These are phyloP conservation scores for Tylopilus plumbeoviolaceoides DNA, from an alignment of 768 basidiomycete species.

Conservation along the genomic window DNA sequence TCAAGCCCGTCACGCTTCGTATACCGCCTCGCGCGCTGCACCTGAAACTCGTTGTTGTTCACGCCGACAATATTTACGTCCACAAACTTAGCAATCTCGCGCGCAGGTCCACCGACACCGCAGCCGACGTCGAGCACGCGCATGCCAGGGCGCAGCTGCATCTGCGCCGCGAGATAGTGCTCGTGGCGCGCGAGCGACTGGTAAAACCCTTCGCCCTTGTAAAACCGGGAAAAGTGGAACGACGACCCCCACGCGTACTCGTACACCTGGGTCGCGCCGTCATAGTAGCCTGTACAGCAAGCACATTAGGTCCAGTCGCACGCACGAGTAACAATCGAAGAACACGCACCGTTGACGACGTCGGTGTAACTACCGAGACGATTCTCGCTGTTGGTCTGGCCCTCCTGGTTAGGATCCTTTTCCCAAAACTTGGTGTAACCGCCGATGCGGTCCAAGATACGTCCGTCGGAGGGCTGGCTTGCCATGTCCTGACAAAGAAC, in stretches of 20 bases:
- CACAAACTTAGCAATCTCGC: constrained; percentile 89
- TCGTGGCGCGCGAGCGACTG: constrained; percentile 85
- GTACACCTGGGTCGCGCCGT: constrained; percentile 93
- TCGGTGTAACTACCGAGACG: constrained; percentile 83
- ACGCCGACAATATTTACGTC: constrained; percentile 82
- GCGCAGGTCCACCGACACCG: constrained; percentile 95
- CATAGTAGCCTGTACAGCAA: constrained; percentile 76
- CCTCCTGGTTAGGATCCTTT: constrained; percentile 71
- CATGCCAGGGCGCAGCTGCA: constrained; percentile 86
- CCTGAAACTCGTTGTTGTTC: constrained; percentile 97
- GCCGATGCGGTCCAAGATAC: constrained; percentile 63
- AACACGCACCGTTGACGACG: constrained; percentile 79
- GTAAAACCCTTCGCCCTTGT: constrained; percentile 78
- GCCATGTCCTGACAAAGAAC: constrained; percentile 10
- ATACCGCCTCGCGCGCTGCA: constrained; percentile 80
- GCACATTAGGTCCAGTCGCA: neutral
- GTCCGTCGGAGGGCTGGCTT: constrained; percentile 53
- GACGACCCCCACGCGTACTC: constrained; percentile 91
- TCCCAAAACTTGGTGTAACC: constrained; percentile 94
- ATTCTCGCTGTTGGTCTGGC: constrained; percentile 58
- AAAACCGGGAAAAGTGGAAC: constrained; percentile 98
- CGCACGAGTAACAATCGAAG: neutral
- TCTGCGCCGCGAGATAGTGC: constrained; percentile 90
- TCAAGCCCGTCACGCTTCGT: constrained; percentile 73
- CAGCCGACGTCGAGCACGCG: constrained; percentile 97